phyloP scores from a whole-genome alignment of 2,329 filamentous ascomycete genomes.

The Ceratocystis albifundus region DNA sequence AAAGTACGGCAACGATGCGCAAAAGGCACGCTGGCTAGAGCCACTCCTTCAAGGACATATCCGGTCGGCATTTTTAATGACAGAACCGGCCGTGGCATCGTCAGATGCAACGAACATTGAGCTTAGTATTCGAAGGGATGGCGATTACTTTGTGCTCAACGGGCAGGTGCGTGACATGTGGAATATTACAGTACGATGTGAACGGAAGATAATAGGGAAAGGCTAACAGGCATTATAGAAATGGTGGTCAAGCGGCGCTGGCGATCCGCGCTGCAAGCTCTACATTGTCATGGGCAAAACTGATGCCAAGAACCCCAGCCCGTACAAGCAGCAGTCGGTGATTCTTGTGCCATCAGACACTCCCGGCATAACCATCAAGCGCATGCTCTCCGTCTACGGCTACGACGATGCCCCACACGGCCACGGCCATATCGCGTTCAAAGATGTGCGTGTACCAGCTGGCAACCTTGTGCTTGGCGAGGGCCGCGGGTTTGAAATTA shows the following conservation, averaged over 20 bases:
- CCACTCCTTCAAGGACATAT: constrained; percentile 77
- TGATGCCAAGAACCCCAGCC: constrained; percentile 59
- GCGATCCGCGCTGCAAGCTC: constrained; percentile 80
- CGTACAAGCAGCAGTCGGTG: constrained; percentile 87
- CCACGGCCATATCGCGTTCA: constrained; percentile 83
- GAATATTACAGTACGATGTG: background rate
- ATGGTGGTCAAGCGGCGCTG: constrained; percentile 98
- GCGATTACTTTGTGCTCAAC: constrained; percentile 82
- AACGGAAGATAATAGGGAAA: background rate
- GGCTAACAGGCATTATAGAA: constrained; percentile 45
- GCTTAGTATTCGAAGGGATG: constrained; percentile 69
- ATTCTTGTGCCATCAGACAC: constrained; percentile 72
- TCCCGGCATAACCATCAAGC: constrained; percentile 80
- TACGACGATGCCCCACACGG: constrained; percentile 98
- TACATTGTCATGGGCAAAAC: constrained; percentile 97
- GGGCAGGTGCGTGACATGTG: constrained; percentile 48
- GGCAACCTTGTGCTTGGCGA: constrained; percentile 81
- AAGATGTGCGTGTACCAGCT: constrained; percentile 77
- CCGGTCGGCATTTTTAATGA: constrained; percentile 86
- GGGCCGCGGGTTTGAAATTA: constrained; percentile 93
- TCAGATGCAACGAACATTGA: constrained; percentile 90
- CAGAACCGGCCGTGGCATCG: constrained; percentile 76
- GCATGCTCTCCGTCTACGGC: constrained; percentile 88
- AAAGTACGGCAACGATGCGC: constrained; percentile 75
- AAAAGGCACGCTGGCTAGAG: constrained; percentile 73